Conservation (phyloP, 352 stramenopile genomes). For the Halophytophthora polymorphica region DNA sequence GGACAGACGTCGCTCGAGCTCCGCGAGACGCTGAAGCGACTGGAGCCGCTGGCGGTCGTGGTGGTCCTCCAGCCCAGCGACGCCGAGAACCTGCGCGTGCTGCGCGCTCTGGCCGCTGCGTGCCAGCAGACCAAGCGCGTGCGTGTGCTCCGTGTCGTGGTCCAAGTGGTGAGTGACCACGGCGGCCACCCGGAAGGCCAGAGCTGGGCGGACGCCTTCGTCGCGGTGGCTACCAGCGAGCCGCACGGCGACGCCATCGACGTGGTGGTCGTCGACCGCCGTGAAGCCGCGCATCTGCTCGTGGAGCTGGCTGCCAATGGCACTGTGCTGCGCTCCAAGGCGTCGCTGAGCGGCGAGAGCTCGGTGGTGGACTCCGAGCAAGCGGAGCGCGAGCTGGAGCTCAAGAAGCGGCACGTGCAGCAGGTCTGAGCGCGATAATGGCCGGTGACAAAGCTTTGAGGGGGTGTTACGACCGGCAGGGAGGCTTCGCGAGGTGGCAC, state of each 20-base stretch:
- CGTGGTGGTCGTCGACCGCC: slow-evolving; percentile 54
- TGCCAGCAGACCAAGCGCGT: slow-evolving; percentile 49
- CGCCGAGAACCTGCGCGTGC: slow-evolving; percentile 48
- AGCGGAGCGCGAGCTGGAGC: slow-evolving; percentile 4
- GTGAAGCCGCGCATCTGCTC: slow-evolving; percentile 64
- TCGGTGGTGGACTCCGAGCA: slow-evolving; percentile 1
- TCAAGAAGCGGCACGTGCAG: too few species aligned
- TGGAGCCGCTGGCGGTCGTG: slow-evolving; percentile 47
- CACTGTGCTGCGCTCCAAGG: slow-evolving; percentile 49
- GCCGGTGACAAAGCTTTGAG: too few species aligned
- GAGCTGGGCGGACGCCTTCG: slow-evolving; percentile 43
- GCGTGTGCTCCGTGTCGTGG: slow-evolving; percentile 51
- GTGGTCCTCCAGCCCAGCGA: slow-evolving; percentile 64
- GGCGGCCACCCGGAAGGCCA: slow-evolving; percentile 13
- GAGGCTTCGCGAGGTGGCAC: too few species aligned
- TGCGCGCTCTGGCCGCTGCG: slow-evolving; percentile 42
- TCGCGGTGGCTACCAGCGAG: slow-evolving; percentile 50
- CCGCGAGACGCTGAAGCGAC: slow-evolving; percentile 23
- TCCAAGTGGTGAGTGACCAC: slow-evolving; percentile 34
- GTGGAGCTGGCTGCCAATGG: slow-evolving; percentile 59
- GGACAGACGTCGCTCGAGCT: slow-evolving; percentile 28
- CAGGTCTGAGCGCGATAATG: too few species aligned
- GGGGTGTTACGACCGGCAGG: too few species aligned
- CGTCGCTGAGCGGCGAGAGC: slow-evolving; percentile 22
- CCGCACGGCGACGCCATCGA: slow-evolving; percentile 63